phyloP scores from a whole-genome alignment of 2,329 filamentous ascomycete species.

The Diplodia scrobiculata region DNA sequence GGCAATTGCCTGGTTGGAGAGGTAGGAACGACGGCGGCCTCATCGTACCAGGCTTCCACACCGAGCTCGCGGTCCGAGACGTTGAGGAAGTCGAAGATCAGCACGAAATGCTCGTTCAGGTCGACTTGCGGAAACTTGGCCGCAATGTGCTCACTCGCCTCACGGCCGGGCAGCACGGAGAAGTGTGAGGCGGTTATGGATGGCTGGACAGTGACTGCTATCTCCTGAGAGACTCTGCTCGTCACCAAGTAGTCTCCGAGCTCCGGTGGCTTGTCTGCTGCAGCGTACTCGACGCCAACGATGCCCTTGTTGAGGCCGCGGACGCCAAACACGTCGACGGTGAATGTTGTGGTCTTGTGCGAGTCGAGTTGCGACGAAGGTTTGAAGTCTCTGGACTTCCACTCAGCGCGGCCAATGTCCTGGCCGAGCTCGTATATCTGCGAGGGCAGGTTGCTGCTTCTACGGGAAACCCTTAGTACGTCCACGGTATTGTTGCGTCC shows the following conservation, averaged over 20 bases:
- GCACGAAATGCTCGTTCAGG: conserved; percentile 5
- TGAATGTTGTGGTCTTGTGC: conserved; percentile 53
- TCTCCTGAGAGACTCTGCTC: conserved; percentile 22
- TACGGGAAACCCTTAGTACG: conserved; percentile 72
- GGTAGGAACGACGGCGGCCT: neutral
- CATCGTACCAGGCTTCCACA: conserved; percentile 19
- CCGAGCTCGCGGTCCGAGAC: conserved; percentile 28
- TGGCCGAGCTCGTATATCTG: conserved; percentile 83
- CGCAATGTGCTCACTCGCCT: conserved; percentile 10
- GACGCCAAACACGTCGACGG: conserved; percentile 19
- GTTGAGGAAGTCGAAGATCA: conserved; percentile 15
- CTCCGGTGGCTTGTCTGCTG: conserved; percentile 22
- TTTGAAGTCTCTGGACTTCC: conserved; percentile 28
- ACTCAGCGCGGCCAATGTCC: conserved; percentile 69
- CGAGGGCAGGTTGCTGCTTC: conserved; percentile 73
- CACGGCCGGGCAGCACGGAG: conserved; percentile 13
- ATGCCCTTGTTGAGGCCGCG: conserved; percentile 19
- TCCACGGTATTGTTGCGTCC: conserved; percentile 86
- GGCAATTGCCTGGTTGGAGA: neutral
- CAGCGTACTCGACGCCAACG: conserved; percentile 21
- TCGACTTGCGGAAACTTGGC: conserved; percentile 21
- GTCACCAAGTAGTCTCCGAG: conserved; percentile 21
- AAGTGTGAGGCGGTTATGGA: conserved; percentile 18
- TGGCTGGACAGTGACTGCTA: conserved; percentile 20
- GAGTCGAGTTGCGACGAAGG: conserved; percentile 47